These are phyloP conservation scores for Boletales sp. DNA, from an alignment of 768 basidiomycete genomes.

Conservation along the genomic window DNA sequence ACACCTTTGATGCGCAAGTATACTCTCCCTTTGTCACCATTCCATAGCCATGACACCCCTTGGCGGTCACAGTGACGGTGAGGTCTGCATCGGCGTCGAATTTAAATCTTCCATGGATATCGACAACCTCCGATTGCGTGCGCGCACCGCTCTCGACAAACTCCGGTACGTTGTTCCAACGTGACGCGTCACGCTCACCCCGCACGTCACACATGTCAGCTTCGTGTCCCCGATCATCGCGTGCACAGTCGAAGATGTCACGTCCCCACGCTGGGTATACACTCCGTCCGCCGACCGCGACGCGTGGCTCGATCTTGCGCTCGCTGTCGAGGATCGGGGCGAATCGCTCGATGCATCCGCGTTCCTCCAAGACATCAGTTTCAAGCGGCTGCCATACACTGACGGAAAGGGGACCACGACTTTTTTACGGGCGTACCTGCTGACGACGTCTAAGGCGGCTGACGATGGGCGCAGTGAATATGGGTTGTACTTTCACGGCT, in stretches of 20 bases:
- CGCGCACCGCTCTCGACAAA: conserved; percentile 14
- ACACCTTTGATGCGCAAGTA: too few species aligned
- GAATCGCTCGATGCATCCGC: conserved; percentile 8
- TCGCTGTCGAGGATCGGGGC: conserved; percentile 16
- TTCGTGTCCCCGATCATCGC: conserved; percentile 20
- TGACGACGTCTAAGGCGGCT: conserved; percentile 5
- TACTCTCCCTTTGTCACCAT: too few species aligned
- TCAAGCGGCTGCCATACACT: conserved; percentile 17
- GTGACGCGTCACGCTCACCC: too few species aligned
- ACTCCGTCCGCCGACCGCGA: conserved; percentile 20
- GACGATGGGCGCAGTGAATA: conserved; percentile 2
- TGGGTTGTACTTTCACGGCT: conserved; percentile 22
- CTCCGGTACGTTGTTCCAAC: conserved; percentile 11
- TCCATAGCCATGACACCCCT: too few species aligned
- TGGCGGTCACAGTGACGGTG: too few species aligned
- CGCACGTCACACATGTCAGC: not conserved
- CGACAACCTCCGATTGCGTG: conserved; percentile 6
- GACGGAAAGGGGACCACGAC: not conserved
- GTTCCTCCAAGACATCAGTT: conserved; percentile 16
- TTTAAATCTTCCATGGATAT: conserved; percentile 6
- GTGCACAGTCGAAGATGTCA: conserved; percentile 9
- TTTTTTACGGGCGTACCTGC: conserved; percentile 9
- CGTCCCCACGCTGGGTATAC: conserved; percentile 19
- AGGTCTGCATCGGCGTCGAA: conserved; percentile 8
- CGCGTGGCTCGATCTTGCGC: conserved; percentile 21